phyloP scores from a whole-genome alignment of 768 basidiomycete genomes.

The Paxillus involutus region DNA sequence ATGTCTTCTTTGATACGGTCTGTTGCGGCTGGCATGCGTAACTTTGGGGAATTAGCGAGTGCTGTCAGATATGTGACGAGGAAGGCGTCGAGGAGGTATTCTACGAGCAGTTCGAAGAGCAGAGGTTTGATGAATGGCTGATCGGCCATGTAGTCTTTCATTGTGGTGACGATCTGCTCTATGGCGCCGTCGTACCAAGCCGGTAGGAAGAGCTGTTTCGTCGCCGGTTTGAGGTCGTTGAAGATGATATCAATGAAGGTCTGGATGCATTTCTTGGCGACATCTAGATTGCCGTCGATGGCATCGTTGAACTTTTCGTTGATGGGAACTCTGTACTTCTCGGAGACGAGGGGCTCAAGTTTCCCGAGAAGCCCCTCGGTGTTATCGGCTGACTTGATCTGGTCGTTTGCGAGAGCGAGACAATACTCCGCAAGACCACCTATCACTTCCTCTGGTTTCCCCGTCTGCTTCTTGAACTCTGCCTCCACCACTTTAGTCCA shows the following conservation, averaged over 20 bases:
- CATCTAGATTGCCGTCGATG: slow-evolving; percentile 97
- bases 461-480: slow-evolving; percentile 85
- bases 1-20: slow-evolving; percentile 84
- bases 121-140: slow-evolving; percentile 88
- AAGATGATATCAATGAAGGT: slow-evolving; percentile 93
- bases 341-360: slow-evolving; percentile 87
- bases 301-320: slow-evolving; percentile 90
- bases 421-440: slow-evolving; percentile 93
- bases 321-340: slow-evolving; percentile 85
- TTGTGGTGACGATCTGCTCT: slow-evolving; percentile 89
- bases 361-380: slow-evolving; percentile 83
- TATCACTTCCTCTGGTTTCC: slow-evolving; percentile 85
- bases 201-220: slow-evolving; percentile 78
- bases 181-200: slow-evolving; percentile 91
- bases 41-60: slow-evolving; percentile 78
- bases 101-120: slow-evolving; percentile 87
- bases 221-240: slow-evolving; percentile 89
- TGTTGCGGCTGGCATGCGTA: slow-evolving; percentile 83
- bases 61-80: slow-evolving; percentile 89
- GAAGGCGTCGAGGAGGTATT: slow-evolving; percentile 90
- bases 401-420: slow-evolving; percentile 96
- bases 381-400: slow-evolving; percentile 94
- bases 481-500: slow-evolving; percentile 83
- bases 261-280: slow-evolving; percentile 96
- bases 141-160: slow-evolving; percentile 96